phyloP scores from a whole-genome alignment of 495 filamentous ascomycete species.

The Penicillium paxilli region DNA sequence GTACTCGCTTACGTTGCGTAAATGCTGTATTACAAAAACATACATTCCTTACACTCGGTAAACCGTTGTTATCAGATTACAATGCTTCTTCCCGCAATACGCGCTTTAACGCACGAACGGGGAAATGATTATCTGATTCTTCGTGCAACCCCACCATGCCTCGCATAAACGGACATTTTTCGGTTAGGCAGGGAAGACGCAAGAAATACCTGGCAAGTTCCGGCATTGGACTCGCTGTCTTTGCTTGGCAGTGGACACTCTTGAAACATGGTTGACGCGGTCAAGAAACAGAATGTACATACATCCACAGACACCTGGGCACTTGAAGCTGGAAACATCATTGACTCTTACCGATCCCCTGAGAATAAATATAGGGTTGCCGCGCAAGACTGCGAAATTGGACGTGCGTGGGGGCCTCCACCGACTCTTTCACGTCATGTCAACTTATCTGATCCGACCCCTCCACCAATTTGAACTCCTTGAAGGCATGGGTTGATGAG shows the following conservation, averaged over 20 bases:
- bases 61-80: background rate
- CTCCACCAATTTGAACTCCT: too few relatives aligned
- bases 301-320: background rate
- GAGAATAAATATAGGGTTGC: background rate
- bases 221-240: background rate
- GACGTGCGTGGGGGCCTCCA: too few relatives aligned
- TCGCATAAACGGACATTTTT: background rate
- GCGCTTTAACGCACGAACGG: background rate
- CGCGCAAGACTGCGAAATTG: background rate
- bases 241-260: background rate
- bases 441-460: background rate
- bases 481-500: too few relatives aligned
- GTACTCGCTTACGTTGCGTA: background rate
- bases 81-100: background rate
- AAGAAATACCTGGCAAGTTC: background rate
- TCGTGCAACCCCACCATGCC: background rate
- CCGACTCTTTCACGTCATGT: background rate
- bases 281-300: background rate
- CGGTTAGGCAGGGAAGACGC: background rate
- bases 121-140: background rate
- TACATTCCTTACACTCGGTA: background rate
- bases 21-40: background rate
- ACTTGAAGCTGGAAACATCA: background rate
- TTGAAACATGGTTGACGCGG: background rate
- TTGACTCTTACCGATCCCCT: too few relatives aligned